phyloP scores from a whole-genome alignment of 2,329 filamentous ascomycete genomes.

The Aureobasidium sp. region DNA sequence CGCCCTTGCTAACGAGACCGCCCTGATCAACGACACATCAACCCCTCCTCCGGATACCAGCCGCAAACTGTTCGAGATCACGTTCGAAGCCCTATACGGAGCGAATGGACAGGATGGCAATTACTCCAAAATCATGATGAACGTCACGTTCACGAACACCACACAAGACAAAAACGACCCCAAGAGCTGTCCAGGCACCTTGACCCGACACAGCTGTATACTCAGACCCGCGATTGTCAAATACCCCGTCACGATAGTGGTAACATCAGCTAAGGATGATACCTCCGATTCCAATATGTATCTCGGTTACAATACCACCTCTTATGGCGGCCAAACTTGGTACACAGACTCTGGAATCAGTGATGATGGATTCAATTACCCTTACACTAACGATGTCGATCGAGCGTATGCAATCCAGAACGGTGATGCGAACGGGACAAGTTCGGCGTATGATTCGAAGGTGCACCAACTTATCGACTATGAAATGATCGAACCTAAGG shows the following conservation, averaged over 20 bases:
- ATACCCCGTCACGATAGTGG: conserved; percentile 26
- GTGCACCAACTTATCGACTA: conserved; percentile 25
- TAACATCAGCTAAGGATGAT: background rate
- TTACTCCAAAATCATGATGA: conserved; percentile 23
- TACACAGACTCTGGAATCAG: no score
- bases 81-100: conserved; percentile 18
- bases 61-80: conserved; percentile 21
- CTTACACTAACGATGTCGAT: no score
- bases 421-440: no score
- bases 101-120: no score
- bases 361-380: no score
- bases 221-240: conserved; percentile 28
- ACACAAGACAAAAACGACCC: background rate
- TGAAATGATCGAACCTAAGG: no score
- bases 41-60: background rate
- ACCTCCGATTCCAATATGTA: background rate
- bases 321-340: background rate
- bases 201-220: conserved; percentile 25
- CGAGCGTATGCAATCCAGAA: no score
- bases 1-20: no score
- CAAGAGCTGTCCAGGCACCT: conserved; percentile 19
- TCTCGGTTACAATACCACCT: conserved; percentile 2
- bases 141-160: conserved; percentile 20
- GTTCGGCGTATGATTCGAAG: conserved; percentile 18
- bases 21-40: background rate